Conservation (phyloP, 2,329 filamentous ascomycete species). For the Stagonosporopsis tanaceti region DNA sequence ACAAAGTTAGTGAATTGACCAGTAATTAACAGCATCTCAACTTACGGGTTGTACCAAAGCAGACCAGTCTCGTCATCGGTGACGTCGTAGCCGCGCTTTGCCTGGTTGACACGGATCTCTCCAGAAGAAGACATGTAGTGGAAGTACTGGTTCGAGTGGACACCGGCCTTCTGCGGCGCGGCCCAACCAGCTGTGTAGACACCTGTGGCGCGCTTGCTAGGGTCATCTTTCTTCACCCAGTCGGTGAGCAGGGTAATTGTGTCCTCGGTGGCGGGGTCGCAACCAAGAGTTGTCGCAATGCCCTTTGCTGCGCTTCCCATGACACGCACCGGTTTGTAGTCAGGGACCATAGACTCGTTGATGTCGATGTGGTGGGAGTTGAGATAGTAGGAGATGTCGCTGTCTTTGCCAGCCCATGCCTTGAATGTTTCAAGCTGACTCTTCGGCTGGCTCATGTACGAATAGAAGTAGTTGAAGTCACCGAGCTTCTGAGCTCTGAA, state of each 20-base stretch:
- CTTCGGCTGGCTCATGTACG: constrained; percentile 84
- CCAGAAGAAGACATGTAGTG: constrained; percentile 88
- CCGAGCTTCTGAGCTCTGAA: constrained; percentile 78
- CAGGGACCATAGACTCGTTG: constrained; percentile 88
- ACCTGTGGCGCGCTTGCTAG: constrained; percentile 77
- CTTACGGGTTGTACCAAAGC: constrained; percentile 84
- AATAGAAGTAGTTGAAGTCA: constrained; percentile 99
- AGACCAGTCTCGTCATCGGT: constrained; percentile 79
- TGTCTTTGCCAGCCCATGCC: constrained; percentile 90
- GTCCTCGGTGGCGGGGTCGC: constrained; percentile 83
- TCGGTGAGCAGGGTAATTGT: constrained; percentile 91
- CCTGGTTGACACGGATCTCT: constrained; percentile 90
- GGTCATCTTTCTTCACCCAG: constrained; percentile 78
- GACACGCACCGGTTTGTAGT: constrained; percentile 80
- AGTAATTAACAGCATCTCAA: constrained; percentile 17
- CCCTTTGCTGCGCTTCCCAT: constrained; percentile 80
- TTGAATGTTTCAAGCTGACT: constrained; percentile 93
- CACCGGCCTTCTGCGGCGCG: constrained; percentile 87
- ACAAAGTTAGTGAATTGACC: constrained; percentile 14
- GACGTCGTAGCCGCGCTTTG: constrained; percentile 92
- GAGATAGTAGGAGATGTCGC: constrained; percentile 94
- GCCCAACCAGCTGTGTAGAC: constrained; percentile 97
- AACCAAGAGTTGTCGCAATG: constrained; percentile 79
- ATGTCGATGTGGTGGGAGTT: constrained; percentile 96
- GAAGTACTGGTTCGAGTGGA: constrained; percentile 98